phyloP scores from a whole-genome alignment of 2,329 filamentous ascomycete species.

The Neopestalotiopsis clavispora region DNA sequence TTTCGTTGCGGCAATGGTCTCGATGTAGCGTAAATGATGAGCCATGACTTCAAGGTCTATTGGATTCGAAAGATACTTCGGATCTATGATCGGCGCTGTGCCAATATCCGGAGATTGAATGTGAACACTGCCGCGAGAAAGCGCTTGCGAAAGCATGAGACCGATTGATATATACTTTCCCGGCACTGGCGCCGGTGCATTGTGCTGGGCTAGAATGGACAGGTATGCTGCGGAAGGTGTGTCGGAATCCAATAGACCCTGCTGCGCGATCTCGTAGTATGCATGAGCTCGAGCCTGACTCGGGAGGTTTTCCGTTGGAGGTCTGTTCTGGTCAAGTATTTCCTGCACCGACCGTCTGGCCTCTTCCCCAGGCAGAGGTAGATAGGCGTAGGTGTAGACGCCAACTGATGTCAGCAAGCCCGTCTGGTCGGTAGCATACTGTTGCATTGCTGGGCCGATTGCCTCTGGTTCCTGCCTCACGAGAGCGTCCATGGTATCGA shows the following conservation, averaged over 20 bases:
- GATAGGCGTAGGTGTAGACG: not conserved
- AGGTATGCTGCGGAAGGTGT: not conserved
- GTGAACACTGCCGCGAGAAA: constrained; percentile 1
- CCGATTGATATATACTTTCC: not conserved
- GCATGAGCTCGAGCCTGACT: not conserved
- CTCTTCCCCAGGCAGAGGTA: not conserved
- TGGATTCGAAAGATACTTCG: not conserved
- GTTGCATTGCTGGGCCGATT: not conserved
- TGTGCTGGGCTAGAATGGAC: not conserved
- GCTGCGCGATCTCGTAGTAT: not conserved
- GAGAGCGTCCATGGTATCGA: not conserved
- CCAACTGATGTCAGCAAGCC: not conserved
- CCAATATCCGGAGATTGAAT: not conserved
- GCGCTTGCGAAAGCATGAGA: not conserved
- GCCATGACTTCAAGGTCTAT: not conserved
- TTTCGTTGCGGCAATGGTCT: not conserved
- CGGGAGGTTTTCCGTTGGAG: not conserved
- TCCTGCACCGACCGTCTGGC: not conserved
- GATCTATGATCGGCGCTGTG: not conserved
- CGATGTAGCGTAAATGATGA: not conserved
- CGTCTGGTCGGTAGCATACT: not conserved
- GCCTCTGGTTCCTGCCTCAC: not conserved
- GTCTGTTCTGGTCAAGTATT: not conserved
- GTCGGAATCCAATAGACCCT: not conserved
- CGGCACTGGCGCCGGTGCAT: not conserved